phyloP scores from a whole-genome alignment of 371 early-diverging fungal genomes.

The Syncephalastrum racemosum region DNA sequence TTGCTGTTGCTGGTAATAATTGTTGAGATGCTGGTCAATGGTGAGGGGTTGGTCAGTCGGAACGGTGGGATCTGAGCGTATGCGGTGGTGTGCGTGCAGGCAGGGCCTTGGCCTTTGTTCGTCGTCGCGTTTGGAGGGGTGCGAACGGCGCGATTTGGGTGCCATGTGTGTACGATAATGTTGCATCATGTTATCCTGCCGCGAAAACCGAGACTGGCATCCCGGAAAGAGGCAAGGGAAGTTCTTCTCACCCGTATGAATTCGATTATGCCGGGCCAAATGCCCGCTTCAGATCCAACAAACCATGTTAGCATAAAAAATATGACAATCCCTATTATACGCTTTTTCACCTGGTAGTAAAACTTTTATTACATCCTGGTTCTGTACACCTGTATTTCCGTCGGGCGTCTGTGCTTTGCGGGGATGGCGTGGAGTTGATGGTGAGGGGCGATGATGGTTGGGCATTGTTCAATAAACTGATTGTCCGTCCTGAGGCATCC shows the following conservation, averaged over 20 bases:
- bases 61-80: conserved; percentile 36
- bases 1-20: conserved; percentile 18
- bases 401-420: conserved; percentile 26
- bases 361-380: conserved; percentile 60
- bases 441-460: conserved; percentile 8
- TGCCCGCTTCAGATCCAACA: conserved; percentile 57
- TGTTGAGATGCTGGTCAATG: conserved; percentile 45
- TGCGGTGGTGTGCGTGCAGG: conserved; percentile 44
- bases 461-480: conserved; percentile 36
- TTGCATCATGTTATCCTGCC: conserved; percentile 90
- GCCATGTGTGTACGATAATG: conserved; percentile 82
- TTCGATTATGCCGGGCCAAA: conserved; percentile 83
- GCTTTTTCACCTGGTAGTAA: conserved; percentile 55
- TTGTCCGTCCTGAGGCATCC: conserved; percentile 42
- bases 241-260: conserved; percentile 91
- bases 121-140: conserved; percentile 12
- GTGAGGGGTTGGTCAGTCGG: conserved; percentile 43
- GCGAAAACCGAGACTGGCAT: conserved; percentile 80
- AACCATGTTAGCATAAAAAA: conserved; percentile 4
- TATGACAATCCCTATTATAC: background rate
- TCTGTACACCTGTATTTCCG: conserved; percentile 57
- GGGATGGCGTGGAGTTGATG: conserved; percentile 7
- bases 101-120: conserved; percentile 36
- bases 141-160: conserved; percentile 54
- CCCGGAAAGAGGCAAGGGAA: conserved; percentile 76